A percentile compares a stretch with the other conserved stretches of the same genome.
Conservation (phyloP, 2,329 filamentous ascomycete genomes). For the Aspergillus sp. region DNA sequence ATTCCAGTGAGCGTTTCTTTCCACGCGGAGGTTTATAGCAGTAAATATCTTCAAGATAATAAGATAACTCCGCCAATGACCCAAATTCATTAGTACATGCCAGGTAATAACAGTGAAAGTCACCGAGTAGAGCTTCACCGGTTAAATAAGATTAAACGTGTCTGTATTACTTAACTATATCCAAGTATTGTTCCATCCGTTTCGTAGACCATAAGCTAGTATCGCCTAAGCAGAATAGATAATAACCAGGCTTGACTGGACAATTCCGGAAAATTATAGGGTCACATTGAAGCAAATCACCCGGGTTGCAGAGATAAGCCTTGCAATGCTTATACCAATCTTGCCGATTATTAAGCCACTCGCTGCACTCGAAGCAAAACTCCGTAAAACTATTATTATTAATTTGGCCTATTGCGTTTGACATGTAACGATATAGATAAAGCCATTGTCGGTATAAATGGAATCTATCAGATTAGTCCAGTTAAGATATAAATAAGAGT, state of each 20-base stretch:
- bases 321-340: constrained; percentile 9
- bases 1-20: neutral
- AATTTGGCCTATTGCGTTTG: neutral
- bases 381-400: constrained; percentile 8
- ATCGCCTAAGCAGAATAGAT: constrained; percentile 11
- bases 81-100: neutral
- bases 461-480: constrained; percentile 7
- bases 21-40: neutral
- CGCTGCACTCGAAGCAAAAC: constrained; percentile 10
- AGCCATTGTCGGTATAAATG: constrained; percentile 11
- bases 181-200: constrained; percentile 5
- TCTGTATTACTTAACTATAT: constrained; percentile 1
- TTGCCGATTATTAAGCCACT: constrained; percentile 10
- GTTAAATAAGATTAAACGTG: constrained; percentile 3
- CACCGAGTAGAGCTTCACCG: neutral
- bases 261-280: constrained; percentile 14
- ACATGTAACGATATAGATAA: constrained; percentile 15
- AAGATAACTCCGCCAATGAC: neutral
- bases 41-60: neutral
- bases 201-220: neutral
- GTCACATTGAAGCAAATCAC: constrained; percentile 12
- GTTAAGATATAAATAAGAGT: neutral
- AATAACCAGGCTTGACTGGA: constrained; percentile 12
- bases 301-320: constrained; percentile 8
- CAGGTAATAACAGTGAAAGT: constrained; percentile 6